phyloP scores from a whole-genome alignment of 192 early-diverging fungal species.

The Gaertneriomyces sp. region DNA sequence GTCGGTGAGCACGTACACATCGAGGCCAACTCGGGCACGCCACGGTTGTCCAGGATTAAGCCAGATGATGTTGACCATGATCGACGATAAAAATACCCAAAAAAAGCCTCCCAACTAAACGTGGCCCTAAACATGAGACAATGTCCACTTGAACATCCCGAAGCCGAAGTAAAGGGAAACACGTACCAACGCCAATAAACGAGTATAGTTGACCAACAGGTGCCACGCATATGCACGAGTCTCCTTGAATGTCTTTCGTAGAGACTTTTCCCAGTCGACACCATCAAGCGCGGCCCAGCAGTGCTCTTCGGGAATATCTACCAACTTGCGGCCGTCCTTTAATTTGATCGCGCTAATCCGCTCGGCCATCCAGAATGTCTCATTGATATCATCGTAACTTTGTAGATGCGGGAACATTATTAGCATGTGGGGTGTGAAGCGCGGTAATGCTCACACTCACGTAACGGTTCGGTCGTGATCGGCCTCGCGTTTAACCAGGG shows the following conservation, averaged over 20 bases:
- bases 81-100: no score
- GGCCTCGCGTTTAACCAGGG: no score
- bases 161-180: neutral
- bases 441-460: no score
- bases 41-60: no score
- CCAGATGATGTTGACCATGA: no score
- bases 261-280: constrained; percentile 68
- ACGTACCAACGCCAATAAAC: constrained; percentile 5
- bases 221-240: constrained; percentile 76
- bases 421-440: no score
- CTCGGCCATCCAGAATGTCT: constrained; percentile 74
- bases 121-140: no score
- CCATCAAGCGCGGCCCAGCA: constrained; percentile 58
- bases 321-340: constrained; percentile 51
- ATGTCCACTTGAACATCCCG: no score
- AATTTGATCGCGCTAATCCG: constrained; percentile 57
- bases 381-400: constrained; percentile 55
- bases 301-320: constrained; percentile 59
- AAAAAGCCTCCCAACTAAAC: no score
- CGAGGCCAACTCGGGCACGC: no score
- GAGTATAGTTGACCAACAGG: constrained; percentile 70
- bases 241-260: constrained; percentile 81
- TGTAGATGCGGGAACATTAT: neutral
- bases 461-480: no score
- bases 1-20: no score